These are phyloP conservation scores for Narthecium ossifragum DNA, from an alignment of 106 monocot species.

Conservation along the genomic window DNA sequence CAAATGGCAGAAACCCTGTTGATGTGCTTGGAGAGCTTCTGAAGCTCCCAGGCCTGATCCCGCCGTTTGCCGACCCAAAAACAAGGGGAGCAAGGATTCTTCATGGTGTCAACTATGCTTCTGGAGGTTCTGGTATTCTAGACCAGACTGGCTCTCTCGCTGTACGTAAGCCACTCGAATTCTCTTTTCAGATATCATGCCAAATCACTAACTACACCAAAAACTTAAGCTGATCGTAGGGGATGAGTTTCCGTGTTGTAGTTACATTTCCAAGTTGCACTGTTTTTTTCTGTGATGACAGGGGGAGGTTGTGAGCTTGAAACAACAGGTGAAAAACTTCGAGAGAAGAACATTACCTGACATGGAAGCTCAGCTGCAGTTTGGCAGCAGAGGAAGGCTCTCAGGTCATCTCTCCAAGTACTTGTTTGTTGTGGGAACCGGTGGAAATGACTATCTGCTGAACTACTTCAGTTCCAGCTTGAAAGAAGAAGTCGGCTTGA, in stretches of 20 bases:
- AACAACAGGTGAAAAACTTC: constrained; percentile 46
- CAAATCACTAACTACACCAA: too few species aligned
- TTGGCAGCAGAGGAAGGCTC: neutral
- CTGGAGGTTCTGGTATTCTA: constrained; percentile 61
- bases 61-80: constrained; percentile 40
- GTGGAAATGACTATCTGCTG: constrained; percentile 62
- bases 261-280: too few species aligned
- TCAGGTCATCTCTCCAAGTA: constrained; percentile 23
- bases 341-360: constrained; percentile 38
- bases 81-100: constrained; percentile 24
- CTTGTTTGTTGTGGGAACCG: constrained; percentile 50
- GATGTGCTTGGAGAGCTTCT: constrained; percentile 57
- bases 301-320: constrained; percentile 51
- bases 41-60: constrained; percentile 26
- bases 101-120: constrained; percentile 61
- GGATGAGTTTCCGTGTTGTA: too few species aligned
- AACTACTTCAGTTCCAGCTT: constrained; percentile 28
- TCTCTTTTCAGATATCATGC: too few species aligned
- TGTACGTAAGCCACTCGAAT: too few species aligned
- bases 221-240: too few species aligned
- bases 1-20: constrained; percentile 48
- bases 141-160: constrained; percentile 27
- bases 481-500: neutral
- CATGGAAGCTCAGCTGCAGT: constrained; percentile 14
- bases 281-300: too few species aligned